Conservation (phyloP, 208 protist species). For the Leishmania guyanensis region DNA sequence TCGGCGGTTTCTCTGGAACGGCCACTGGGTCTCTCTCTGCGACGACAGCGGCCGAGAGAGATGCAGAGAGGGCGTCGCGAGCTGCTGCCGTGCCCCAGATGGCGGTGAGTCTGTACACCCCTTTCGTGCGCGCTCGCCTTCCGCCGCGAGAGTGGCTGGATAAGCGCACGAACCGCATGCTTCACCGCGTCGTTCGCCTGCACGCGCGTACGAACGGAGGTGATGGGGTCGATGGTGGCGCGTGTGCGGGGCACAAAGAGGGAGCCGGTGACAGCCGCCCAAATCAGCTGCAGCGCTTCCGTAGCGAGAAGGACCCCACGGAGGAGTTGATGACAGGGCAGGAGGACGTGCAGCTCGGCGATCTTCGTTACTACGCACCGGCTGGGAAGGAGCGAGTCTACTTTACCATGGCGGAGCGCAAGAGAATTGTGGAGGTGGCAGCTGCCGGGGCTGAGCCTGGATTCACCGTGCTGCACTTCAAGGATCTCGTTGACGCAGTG, state of each 20-base stretch:
- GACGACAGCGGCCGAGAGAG: not conserved
- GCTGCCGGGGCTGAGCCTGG: slow-evolving; percentile 40
- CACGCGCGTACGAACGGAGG: not conserved
- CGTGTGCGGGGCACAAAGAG: not conserved
- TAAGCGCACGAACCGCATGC: slow-evolving; percentile 45
- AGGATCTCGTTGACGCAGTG: slow-evolving; percentile 46
- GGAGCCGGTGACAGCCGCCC: not conserved
- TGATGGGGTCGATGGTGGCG: slow-evolving; percentile 1
- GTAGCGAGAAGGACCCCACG: not conserved
- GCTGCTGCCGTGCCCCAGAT: slow-evolving; percentile 53
- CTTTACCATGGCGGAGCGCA: slow-evolving; percentile 48
- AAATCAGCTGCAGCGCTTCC: not conserved
- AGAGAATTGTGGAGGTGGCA: slow-evolving; percentile 36
- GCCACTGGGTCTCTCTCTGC: not conserved
- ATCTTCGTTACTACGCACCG: slow-evolving; percentile 24
- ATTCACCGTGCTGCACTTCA: slow-evolving; percentile 83
- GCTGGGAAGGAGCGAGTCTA: slow-evolving; percentile 37
- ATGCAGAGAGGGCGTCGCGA: slow-evolving; percentile 10
- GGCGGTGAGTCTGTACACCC: slow-evolving; percentile 69
- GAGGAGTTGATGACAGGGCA: not conserved
- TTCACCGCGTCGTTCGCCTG: slow-evolving; percentile 45
- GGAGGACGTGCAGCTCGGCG: slow-evolving; percentile 11
- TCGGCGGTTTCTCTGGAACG: slow-evolving; percentile 30
- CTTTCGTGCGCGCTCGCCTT: slow-evolving; percentile 37
- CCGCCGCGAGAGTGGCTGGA: slow-evolving; percentile 48